Percentiles rank a stretch among this genome's conserved stretches.
phyloP scores from a whole-genome alignment of 1,139 yeast genomes.

The Hanseniaspora uvarum region DNA sequence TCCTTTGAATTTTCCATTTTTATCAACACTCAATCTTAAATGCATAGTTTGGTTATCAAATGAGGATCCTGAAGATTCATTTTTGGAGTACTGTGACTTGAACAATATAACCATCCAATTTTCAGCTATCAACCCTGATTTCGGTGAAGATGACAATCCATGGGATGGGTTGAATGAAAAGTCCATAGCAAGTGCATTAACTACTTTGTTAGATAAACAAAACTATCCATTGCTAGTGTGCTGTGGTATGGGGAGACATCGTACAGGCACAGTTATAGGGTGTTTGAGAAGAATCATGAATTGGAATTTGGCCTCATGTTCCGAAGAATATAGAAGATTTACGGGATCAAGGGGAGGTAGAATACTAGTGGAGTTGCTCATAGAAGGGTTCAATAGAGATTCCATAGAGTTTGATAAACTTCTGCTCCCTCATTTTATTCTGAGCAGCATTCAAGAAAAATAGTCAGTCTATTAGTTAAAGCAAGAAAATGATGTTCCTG shows the following conservation, averaged over 20 bases:
- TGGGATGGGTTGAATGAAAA: slow-evolving; percentile 94
- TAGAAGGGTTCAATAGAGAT: slow-evolving; percentile 45
- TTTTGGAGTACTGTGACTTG: slow-evolving; percentile 68
- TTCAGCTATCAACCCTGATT: slow-evolving; percentile 48
- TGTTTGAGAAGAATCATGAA: slow-evolving; percentile 83
- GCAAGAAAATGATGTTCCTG: too few relatives aligned
- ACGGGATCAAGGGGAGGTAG: slow-evolving; percentile 90
- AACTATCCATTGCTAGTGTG: slow-evolving; percentile 80
- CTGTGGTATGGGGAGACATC: slow-evolving; percentile 95
- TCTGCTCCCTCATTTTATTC: slow-evolving; percentile 30
- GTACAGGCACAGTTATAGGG: slow-evolving; percentile 93
- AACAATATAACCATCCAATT: slow-evolving; percentile 55
- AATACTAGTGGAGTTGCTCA: slow-evolving; percentile 76
- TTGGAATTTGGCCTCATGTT: slow-evolving; percentile 89
- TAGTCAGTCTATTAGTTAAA: too few relatives aligned
- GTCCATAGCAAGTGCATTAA: slow-evolving; percentile 69
- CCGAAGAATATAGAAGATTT: slow-evolving; percentile 87
- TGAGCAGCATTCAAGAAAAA: slow-evolving; percentile 21
- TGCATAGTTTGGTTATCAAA: slow-evolving; percentile 89
- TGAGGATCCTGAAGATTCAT: slow-evolving; percentile 87
- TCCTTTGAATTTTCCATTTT: slow-evolving; percentile 79
- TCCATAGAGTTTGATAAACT: slow-evolving; percentile 27
- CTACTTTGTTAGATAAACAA: slow-evolving; percentile 57
- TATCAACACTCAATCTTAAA: slow-evolving; percentile 59
- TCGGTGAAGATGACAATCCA: slow-evolving; percentile 73